Conservation (phyloP, 83 land plant genomes). For the Diphasiastrum complanatum region DNA sequence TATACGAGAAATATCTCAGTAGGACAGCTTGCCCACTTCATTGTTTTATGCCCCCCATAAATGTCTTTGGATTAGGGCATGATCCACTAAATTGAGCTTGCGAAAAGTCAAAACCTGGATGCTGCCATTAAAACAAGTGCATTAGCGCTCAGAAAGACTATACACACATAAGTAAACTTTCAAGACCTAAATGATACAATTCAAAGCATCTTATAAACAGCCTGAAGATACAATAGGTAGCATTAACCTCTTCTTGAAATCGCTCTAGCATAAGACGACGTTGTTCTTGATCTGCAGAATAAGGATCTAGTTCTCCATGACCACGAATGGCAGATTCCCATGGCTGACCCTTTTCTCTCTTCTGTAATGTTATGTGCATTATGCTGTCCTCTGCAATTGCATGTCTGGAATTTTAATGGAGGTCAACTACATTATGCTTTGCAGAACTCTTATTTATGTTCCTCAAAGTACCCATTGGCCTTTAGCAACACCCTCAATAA, state of each 20-base stretch:
- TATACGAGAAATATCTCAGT: no score
- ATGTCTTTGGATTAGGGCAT: slow-evolving; percentile 68
- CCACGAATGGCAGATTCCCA: slow-evolving; percentile 88
- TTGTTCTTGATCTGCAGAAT: slow-evolving; percentile 78
- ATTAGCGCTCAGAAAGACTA: background rate
- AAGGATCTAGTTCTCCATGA: slow-evolving; percentile 78
- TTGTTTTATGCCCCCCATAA: slow-evolving; percentile 58
- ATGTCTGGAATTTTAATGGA: no score
- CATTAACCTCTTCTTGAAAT: slow-evolving; percentile 87
- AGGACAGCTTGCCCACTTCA: no score
- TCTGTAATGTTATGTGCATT: slow-evolving; percentile 81
- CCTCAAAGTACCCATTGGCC: no score
- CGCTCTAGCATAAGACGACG: slow-evolving; percentile 93
- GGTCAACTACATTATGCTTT: no score
- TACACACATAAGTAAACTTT: background rate
- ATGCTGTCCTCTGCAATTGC: slow-evolving; percentile 84
- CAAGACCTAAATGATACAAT: background rate
- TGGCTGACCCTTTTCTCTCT: slow-evolving; percentile 86
- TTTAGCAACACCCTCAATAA: no score
- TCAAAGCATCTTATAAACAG: background rate
- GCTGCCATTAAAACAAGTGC: slow-evolving; percentile 34
- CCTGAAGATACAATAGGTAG: background rate
- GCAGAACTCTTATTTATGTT: no score
- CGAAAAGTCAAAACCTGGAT: slow-evolving; percentile 78
- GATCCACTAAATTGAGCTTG: slow-evolving; percentile 62